These are phyloP conservation scores for Ceratobasidium sp. DNA, from an alignment of 1,284 basidiomycete species.

Conservation along the genomic window DNA sequence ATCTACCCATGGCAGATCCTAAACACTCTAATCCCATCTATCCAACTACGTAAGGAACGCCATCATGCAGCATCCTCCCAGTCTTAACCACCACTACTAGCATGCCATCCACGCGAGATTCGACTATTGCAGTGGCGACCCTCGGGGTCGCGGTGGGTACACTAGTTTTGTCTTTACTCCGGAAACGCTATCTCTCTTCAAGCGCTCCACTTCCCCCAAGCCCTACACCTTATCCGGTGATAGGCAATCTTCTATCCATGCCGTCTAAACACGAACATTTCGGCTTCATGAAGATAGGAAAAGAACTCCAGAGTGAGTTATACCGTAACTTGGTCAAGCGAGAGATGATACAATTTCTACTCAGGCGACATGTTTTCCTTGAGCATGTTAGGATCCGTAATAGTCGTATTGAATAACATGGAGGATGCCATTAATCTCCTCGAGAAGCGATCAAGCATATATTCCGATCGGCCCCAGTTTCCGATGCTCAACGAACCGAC, in stretches of 20 bases:
- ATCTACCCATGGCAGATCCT: too few relatives aligned
- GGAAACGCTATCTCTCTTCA: background rate
- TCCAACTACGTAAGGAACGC: too few relatives aligned
- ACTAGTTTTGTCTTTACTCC: background rate
- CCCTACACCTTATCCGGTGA: slow-evolving; percentile 17
- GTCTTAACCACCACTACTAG: too few relatives aligned
- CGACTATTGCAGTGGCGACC: too few relatives aligned
- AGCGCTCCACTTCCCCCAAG: slow-evolving; percentile 1
- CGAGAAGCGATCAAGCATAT: slow-evolving; percentile 7
- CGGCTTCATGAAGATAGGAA: background rate
- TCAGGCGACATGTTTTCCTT: slow-evolving; percentile 19
- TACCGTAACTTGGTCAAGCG: background rate
- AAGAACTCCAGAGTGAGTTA: background rate
- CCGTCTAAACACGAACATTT: slow-evolving; percentile 9
- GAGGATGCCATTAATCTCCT: slow-evolving; percentile 11
- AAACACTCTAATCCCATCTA: too few relatives aligned
- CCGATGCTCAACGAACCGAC: slow-evolving; percentile 9
- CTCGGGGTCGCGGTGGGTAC: too few relatives aligned
- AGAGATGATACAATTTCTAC: background rate
- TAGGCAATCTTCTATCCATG: slow-evolving; percentile 1
- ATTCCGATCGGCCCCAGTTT: slow-evolving; percentile 7
- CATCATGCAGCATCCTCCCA: too few relatives aligned
- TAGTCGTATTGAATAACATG: slow-evolving; percentile 4
- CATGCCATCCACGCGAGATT: too few relatives aligned
- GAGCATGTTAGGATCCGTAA: background rate